Percentiles rank a stretch among this genome's conserved stretches.
Evolutionary conservation across 2,329 filamentous ascomycete species (phyloP).

Genomic region (Fusarium tjaetaba): DNA sequence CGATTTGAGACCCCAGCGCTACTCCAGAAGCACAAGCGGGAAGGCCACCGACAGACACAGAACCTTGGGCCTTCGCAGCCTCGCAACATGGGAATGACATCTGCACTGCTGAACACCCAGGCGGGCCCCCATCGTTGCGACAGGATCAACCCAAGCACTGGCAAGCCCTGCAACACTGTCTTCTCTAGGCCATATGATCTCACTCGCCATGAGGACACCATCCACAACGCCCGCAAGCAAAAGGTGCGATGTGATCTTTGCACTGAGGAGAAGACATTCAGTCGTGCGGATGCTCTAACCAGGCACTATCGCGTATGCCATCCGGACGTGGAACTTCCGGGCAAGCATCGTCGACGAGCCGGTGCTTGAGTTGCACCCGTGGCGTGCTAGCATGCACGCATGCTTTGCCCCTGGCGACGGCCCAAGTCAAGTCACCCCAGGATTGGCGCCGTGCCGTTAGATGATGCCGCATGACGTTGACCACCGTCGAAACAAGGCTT

Average conservation of each 20-base stretch:
- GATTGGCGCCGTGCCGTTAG: conserved; percentile 6
- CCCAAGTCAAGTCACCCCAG: neutral
- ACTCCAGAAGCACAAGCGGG: conserved; percentile 94
- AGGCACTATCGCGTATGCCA: conserved; percentile 95
- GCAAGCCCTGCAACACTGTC: conserved; percentile 92
- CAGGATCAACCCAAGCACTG: conserved; percentile 92
- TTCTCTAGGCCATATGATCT: conserved; percentile 97
- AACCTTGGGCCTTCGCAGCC: conserved; percentile 47
- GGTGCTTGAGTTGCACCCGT: conserved; percentile 17
- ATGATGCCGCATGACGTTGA: conserved; percentile 46
- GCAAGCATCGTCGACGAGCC: conserved; percentile 32
- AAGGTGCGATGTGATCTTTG: conserved; percentile 95
- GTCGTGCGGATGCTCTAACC: conserved; percentile 91
- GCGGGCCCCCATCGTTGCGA: conserved; percentile 93
- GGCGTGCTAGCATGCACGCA: neutral
- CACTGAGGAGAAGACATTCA: conserved; percentile 97
- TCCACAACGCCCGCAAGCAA: conserved; percentile 93
- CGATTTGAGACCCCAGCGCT: conserved; percentile 89
- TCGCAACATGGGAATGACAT: conserved; percentile 54
- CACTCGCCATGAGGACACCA: conserved; percentile 95
- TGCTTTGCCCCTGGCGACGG: neutral
- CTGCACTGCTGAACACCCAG: conserved; percentile 79
- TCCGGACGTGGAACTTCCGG: conserved; percentile 56
- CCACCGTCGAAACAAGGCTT: conserved; percentile 31
- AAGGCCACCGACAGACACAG: conserved; percentile 84